phyloP scores from a whole-genome alignment of 345 rosid genomes.

The Populus pruinosa region DNA sequence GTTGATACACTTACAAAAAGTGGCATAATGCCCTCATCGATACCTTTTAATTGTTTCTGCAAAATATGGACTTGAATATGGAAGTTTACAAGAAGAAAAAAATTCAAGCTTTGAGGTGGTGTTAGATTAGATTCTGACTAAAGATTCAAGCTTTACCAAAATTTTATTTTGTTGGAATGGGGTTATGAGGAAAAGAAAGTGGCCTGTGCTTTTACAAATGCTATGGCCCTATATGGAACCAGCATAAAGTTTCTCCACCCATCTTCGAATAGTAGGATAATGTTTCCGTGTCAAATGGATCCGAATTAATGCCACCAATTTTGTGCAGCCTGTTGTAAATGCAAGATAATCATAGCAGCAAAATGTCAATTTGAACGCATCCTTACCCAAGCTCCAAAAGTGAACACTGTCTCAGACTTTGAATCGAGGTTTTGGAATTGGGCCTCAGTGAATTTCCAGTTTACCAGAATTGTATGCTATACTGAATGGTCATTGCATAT shows the following conservation, averaged over 20 bases:
- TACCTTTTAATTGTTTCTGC: not conserved
- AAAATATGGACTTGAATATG: not conserved
- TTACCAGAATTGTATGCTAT: too few species aligned
- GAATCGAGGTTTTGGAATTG: too few species aligned
- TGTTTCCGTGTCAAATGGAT: too few species aligned
- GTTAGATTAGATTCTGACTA: too few species aligned
- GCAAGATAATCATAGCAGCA: too few species aligned
- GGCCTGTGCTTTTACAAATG: not conserved
- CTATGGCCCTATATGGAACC: not conserved
- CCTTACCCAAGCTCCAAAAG: too few species aligned
- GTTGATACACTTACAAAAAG: not conserved
- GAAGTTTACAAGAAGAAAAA: not conserved
- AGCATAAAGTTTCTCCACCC: not conserved
- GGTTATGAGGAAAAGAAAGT: not conserved
- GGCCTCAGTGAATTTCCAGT: too few species aligned
- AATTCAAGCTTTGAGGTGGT: not conserved
- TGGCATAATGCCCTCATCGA: not conserved
- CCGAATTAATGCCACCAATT: too few species aligned
- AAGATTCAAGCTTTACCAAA: not conserved
- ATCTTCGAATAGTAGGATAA: not conserved
- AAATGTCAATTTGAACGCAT: too few species aligned
- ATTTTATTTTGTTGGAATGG: not conserved
- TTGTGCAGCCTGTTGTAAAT: not conserved
- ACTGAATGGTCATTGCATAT: too few species aligned
- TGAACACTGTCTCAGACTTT: too few species aligned